Evolutionary conservation across 2,329 filamentous ascomycete species (phyloP).

Genomic region (Calonectria crousiana): DNA sequence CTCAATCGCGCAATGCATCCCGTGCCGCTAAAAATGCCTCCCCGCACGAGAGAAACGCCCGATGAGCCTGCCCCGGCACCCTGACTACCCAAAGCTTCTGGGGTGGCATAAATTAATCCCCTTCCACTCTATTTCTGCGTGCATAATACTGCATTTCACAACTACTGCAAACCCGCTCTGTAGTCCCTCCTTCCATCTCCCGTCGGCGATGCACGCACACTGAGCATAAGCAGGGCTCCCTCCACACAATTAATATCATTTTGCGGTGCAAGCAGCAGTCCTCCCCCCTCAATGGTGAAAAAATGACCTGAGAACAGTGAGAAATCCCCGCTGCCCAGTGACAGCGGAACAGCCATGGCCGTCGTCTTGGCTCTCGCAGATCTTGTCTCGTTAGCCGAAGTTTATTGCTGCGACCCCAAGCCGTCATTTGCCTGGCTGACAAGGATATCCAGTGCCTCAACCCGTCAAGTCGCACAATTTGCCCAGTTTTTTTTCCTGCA

Average conservation of each 20-base stretch:
- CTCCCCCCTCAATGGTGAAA: too few relatives aligned
- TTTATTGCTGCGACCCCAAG: not conserved
- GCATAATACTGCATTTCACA: not conserved
- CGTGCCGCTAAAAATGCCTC: conserved; percentile 6
- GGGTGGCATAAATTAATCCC: conserved; percentile 6
- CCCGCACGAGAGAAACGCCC: not conserved
- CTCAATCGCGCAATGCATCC: not conserved
- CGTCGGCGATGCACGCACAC: not conserved
- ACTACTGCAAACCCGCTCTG: not conserved
- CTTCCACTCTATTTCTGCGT: not conserved
- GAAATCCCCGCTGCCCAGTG: not conserved
- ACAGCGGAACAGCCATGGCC: not conserved
- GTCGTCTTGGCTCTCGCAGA: conserved; percentile 4
- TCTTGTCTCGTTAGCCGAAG: not conserved
- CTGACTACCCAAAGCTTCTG: not conserved
- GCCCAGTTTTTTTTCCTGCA: not conserved
- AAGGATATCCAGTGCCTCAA: not conserved
- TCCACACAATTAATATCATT: not conserved
- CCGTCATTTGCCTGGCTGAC: not conserved
- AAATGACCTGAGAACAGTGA: not conserved
- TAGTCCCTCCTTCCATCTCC: not conserved
- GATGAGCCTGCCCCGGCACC: not conserved
- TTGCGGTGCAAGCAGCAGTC: not conserved
- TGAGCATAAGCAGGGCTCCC: not conserved
- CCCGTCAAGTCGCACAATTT: not conserved